Evolutionary conservation across 1,284 basidiomycete genomes (phyloP).

Genomic region (Gomphus sp.): DNA sequence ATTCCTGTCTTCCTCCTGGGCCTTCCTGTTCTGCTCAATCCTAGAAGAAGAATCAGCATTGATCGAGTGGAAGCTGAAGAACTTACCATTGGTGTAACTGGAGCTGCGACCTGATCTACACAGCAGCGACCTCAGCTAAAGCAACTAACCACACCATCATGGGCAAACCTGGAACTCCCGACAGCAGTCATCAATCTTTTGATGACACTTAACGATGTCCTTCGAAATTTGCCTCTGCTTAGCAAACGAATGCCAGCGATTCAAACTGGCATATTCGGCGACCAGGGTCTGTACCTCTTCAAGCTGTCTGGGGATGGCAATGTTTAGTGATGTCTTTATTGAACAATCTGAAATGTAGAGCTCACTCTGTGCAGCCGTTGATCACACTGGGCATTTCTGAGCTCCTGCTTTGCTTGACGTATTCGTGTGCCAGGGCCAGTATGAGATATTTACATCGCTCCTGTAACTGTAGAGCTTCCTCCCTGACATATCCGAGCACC

Average conservation of each 20-base stretch:
- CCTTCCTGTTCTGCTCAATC: neutral
- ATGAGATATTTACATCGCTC: slow-evolving; percentile 32
- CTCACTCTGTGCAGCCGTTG: slow-evolving; percentile 25
- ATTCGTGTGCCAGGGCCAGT: slow-evolving; percentile 23
- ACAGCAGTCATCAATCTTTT: slow-evolving; percentile 31
- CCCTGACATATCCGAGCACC: slow-evolving; percentile 21
- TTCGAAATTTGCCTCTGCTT: slow-evolving; percentile 33
- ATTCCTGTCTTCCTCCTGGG: slow-evolving; percentile 2
- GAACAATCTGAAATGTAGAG: neutral
- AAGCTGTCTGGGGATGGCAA: neutral
- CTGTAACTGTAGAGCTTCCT: slow-evolving; percentile 25
- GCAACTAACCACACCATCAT: neutral
- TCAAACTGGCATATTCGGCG: slow-evolving; percentile 28
- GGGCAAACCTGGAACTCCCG: slow-evolving; percentile 30
- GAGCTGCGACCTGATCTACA: slow-evolving; percentile 33
- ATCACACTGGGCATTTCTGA: slow-evolving; percentile 9
- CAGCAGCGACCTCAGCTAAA: neutral
- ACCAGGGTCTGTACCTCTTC: neutral
- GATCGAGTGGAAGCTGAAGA: slow-evolving; percentile 10
- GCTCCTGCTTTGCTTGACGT: slow-evolving; percentile 19
- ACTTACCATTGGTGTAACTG: slow-evolving; percentile 39
- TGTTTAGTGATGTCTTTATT: neutral
- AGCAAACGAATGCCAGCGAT: slow-evolving; percentile 34
- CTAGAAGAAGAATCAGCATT: neutral
- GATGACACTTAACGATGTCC: slow-evolving; percentile 33